Base-by-base conservation (phyloP, 2,329 filamentous ascomycete species). In the Xylaria sp. region DNA sequence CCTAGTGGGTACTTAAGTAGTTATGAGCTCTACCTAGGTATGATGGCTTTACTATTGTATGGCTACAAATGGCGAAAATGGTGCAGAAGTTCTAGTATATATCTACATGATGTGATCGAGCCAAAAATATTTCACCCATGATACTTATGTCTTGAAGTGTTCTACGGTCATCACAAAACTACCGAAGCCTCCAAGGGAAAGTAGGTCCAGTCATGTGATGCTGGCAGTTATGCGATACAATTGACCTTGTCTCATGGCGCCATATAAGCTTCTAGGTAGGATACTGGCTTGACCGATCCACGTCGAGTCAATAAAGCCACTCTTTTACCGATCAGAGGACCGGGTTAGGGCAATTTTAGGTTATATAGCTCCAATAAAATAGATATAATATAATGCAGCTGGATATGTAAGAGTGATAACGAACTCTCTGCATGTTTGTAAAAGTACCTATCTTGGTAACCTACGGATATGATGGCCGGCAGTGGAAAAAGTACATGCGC, bases 1-100 rank as follows among this genome's bases (percentile, higher is more conserved):
- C 25, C 2, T 39, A 23, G 54, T 54, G 57, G 60, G 55, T 51
- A n/a, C n/a, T 46, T 49, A 55, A 56, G 55, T 51, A n/a, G n/a
- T 46, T 49, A 55, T 20, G 28, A 56, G 36, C 41, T 59, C 51
- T 39, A n/a, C n/a, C n/a, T n/a, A n/a, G n/a, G n/a, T n/a, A 18
- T 13, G 64, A 36, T 59, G 23, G 51, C 64, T 64, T 64, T 25
- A 54, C 52, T 23, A 9, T 52, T n/a, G 52, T 13, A 48, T 41
- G 31, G 55, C 23, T 33, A 31, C 25, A 41, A 48, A 58, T 36
- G 23, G 13, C 20, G 6, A 62, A 58, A 20, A 28, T 41, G 9
- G 10, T n/a, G 20, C 36, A 8, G 49, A 63, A 67, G 23, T 20
- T 23, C 43, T 56, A 15, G 31, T 56, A 56, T 59, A 15, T 46